Base-by-base conservation (phyloP, 2,329 filamentous ascomycete genomes). In the Nothophaeocryptopus gaeumannii region DNA sequence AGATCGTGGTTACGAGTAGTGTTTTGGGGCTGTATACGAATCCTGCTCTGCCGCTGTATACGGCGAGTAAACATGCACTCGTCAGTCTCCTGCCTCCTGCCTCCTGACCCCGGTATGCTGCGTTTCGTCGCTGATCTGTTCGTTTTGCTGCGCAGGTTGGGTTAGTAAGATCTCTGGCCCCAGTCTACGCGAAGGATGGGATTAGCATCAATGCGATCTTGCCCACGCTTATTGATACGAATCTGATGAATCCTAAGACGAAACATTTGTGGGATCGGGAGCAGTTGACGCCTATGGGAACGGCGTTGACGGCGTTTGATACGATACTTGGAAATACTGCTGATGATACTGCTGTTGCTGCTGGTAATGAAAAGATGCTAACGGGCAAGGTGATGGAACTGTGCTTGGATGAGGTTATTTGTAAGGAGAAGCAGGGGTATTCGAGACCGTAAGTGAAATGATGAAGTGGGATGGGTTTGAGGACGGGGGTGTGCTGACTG, bases 321-420 rank as follows among this genome's bases (percentile, higher is more conserved):
- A 62, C 54, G 30, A 64, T 71, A 31, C 52, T 69, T 13, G 55
- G 55, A 5, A 62, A 70, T 40, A 51, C 68, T 37, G 7, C 20
- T 4, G 7, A 7, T 26, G 20, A 26, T 26, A 26, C 20, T 26
- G 20, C 7, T 26, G 20, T 3, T 26, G 20, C 4, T 7, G 7
- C 20, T 26, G 20, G 7, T 26, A 4, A 26, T 26, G 4, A 26
- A 7, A 59, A 47, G 1, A 53, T 71, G 60, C 39, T 51, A 15
- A 70, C 66, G 0, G 73, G 72, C 0, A 64, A 73, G 54, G 62
- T 63, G 7, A 70, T 74, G 11, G 73, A 75, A 58, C 58, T 74
- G 40, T 64, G 62, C 3, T 59, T 69, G 48, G 71, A 71, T n/a
- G 63, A 70, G 5, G 61, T 75, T 9, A 69, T 68, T 41, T 72